phyloP scores from a whole-genome alignment of 345 rosid genomes.

The Populus pruinosa region DNA sequence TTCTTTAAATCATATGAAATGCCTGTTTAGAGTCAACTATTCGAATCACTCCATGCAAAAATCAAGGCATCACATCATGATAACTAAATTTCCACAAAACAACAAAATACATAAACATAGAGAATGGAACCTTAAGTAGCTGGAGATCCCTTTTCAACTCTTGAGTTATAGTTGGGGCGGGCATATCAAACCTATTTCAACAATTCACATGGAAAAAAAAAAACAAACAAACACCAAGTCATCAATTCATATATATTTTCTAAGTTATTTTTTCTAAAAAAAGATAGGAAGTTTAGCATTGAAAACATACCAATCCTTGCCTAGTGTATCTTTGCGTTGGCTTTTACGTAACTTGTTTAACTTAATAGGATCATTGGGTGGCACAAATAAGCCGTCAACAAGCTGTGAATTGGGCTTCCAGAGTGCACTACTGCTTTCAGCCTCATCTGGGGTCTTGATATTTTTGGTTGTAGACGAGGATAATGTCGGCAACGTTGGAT shows the following conservation, averaged over 20 bases:
- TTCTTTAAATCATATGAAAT: neutral
- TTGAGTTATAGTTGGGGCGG: slow-evolving; percentile 76
- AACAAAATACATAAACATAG: neutral
- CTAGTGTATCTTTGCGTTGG: slow-evolving; percentile 68
- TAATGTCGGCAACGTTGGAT: slow-evolving; percentile 61
- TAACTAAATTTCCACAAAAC: neutral
- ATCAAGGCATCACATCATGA: neutral
- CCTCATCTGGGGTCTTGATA: slow-evolving; percentile 12
- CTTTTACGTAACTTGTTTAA: slow-evolving; percentile 61
- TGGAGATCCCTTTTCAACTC: slow-evolving; percentile 90
- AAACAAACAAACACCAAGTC: neutral
- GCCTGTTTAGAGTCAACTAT: neutral
- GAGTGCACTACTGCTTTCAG: slow-evolving; percentile 37
- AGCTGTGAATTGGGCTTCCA: slow-evolving; percentile 66
- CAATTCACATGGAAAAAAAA: neutral
- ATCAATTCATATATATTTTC: too few relatives aligned
- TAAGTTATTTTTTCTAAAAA: neutral
- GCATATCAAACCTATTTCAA: slow-evolving; percentile 82
- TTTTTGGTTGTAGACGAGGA: slow-evolving; percentile 13
- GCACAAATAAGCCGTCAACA: slow-evolving; percentile 74
- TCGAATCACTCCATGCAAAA: neutral
- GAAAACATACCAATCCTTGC: slow-evolving; percentile 54
- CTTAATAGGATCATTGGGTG: slow-evolving; percentile 67
- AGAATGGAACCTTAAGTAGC: slow-evolving; percentile 61
- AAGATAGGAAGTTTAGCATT: neutral